These are phyloP conservation scores for Metschnikowia henanensis DNA, from an alignment of 805 yeast species.

Conservation along the genomic window DNA sequence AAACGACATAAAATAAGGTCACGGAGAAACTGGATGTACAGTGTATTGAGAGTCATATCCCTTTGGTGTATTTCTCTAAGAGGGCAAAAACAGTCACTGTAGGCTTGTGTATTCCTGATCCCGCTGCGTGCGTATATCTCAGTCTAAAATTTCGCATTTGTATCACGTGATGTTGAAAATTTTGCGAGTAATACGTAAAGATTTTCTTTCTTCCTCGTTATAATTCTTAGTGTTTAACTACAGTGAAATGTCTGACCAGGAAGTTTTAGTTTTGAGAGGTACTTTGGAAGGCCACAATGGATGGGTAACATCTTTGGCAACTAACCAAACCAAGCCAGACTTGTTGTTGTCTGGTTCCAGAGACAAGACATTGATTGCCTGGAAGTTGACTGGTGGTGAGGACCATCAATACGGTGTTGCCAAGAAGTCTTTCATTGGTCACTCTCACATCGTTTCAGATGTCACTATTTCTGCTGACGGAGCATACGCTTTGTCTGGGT, in stretches of 20 bases:
- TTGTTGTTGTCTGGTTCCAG: slow-evolving; percentile 97
- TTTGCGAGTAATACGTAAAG: slow-evolving; percentile 5
- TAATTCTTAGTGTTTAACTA: background rate
- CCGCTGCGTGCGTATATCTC: slow-evolving; percentile 27
- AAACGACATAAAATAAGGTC: no score
- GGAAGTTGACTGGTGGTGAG: slow-evolving; percentile 96
- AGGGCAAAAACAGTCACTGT: slow-evolving; percentile 42
- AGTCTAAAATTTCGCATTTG: slow-evolving; percentile 15
- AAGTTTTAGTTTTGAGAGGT: slow-evolving; percentile 99
- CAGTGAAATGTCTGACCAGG: slow-evolving; percentile 70
- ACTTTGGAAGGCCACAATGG: slow-evolving; percentile 86
- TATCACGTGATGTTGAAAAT: slow-evolving; percentile 22
- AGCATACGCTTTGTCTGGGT: slow-evolving; percentile 95
- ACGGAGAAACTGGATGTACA: no score
- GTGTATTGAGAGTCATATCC: no score
- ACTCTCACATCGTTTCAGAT: slow-evolving; percentile 98
- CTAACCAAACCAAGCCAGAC: slow-evolving; percentile 98
- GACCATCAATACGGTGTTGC: slow-evolving; percentile 94
- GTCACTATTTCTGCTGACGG: slow-evolving; percentile 98
- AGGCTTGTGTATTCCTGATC: slow-evolving; percentile 38
- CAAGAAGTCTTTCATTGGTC: slow-evolving; percentile 95
- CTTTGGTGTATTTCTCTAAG: no score
- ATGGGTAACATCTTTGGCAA: slow-evolving; percentile 99
- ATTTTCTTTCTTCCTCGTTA: slow-evolving; percentile 11
- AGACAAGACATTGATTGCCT: slow-evolving; percentile 97